These are phyloP conservation scores for Cyberlindnera lachancei DNA, from an alignment of 805 yeast genomes.

Conservation along the genomic window DNA sequence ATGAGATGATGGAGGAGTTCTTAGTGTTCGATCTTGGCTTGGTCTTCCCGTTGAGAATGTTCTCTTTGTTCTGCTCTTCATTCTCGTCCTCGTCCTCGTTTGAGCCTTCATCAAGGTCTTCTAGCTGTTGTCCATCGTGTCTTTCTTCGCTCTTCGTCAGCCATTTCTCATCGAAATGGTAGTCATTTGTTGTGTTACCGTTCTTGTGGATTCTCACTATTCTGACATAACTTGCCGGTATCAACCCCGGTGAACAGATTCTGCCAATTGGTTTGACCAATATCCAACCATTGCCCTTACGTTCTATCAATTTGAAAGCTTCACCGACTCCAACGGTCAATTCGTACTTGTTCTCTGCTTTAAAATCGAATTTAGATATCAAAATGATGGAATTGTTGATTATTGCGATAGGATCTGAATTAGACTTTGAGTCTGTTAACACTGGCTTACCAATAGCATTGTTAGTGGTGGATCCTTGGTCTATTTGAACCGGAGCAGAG, in stretches of 20 bases:
- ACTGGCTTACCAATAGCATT: slow-evolving; percentile 1
- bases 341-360: slow-evolving; percentile 37
- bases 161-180: slow-evolving; percentile 18
- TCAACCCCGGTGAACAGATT: slow-evolving; percentile 38
- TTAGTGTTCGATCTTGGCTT: background rate
- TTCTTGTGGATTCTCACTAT: slow-evolving; percentile 37
- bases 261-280: slow-evolving; percentile 47
- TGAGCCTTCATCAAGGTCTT: too few relatives aligned
- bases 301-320: slow-evolving; percentile 40
- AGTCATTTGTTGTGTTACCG: too few relatives aligned
- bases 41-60: too few relatives aligned
- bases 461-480: too few relatives aligned
- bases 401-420: slow-evolving; percentile 2
- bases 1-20: slow-evolving; percentile 1
- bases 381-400: slow-evolving; percentile 24
- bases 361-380: slow-evolving; percentile 38
- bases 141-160: slow-evolving; percentile 7
- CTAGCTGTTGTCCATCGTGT: background rate
- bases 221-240: slow-evolving; percentile 43
- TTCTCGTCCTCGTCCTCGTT: too few relatives aligned
- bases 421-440: background rate
- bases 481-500: slow-evolving; percentile 7
- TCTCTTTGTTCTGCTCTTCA: too few relatives aligned
- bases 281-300: slow-evolving; percentile 47
- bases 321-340: slow-evolving; percentile 42